Conservation (phyloP, 768 basidiomycete genomes). For the Galerina marginata region DNA sequence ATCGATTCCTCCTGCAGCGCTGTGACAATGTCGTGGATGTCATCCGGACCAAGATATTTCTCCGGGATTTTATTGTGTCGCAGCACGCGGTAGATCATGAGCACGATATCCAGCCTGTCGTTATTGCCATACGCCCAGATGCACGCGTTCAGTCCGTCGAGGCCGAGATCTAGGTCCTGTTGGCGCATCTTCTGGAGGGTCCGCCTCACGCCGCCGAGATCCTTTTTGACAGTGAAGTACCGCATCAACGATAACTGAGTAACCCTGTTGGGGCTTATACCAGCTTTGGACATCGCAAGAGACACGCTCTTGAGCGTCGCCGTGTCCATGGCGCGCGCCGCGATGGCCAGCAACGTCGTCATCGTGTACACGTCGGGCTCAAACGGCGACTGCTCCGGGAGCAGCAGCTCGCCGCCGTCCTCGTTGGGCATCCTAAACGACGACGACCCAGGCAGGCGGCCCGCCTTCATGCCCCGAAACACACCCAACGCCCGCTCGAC, state of each 20-base stretch:
- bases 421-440: conserved; percentile 7
- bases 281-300: conserved; percentile 57
- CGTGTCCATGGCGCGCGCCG: conserved; percentile 53
- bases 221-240: conserved; percentile 53
- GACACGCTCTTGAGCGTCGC: conserved; percentile 55
- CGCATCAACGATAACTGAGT: conserved; percentile 66
- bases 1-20: conserved; percentile 55
- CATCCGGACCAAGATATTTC: conserved; percentile 34
- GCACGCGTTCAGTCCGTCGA: conserved; percentile 73
- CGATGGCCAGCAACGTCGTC: conserved; percentile 69
- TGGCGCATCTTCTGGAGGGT: conserved; percentile 58
- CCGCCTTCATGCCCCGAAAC: conserved; percentile 62
- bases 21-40: conserved; percentile 37
- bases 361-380: conserved; percentile 73
- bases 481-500: conserved; percentile 65
- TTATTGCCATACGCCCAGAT: conserved; percentile 71
- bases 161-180: conserved; percentile 54
- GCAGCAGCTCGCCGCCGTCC: conserved; percentile 18
- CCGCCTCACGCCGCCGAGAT: conserved; percentile 59
- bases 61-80: conserved; percentile 55
- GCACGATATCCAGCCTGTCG: conserved; percentile 58
- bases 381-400: conserved; percentile 25
- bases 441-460: conserved; percentile 45
- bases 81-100: conserved; percentile 67
- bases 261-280: conserved; percentile 60